phyloP scores from a whole-genome alignment of 1,284 basidiomycete species.

The Malassezia cuniculi region DNA sequence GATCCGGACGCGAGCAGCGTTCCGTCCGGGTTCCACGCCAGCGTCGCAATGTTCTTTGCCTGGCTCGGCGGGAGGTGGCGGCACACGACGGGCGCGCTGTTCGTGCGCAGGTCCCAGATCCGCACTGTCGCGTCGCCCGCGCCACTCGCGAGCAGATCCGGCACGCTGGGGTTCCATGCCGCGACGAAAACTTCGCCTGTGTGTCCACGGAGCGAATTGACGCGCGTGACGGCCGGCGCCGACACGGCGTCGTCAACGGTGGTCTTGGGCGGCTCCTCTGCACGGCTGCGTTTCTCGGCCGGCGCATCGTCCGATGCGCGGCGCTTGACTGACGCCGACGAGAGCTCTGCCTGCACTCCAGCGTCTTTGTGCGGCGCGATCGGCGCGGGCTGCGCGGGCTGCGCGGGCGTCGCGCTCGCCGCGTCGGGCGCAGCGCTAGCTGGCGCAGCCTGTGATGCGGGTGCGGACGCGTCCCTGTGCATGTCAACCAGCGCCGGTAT shows the following conservation, averaged over 20 bases:
- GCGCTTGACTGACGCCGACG: too few species aligned
- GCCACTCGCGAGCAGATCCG: constrained; percentile 39
- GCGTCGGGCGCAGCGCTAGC: too few species aligned
- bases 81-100: constrained; percentile 28
- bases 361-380: too few species aligned
- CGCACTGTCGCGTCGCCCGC: constrained; percentile 44
- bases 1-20: constrained; percentile 42
- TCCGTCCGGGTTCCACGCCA: constrained; percentile 45
- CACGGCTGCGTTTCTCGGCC: neutral
- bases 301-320: too few species aligned
- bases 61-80: constrained; percentile 42
- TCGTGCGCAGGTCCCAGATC: constrained; percentile 40
- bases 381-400: too few species aligned
- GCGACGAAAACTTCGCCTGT: constrained; percentile 39
- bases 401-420: too few species aligned
- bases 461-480: too few species aligned
- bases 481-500: too few species aligned
- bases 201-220: constrained; percentile 31
- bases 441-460: too few species aligned
- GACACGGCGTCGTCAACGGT: too few species aligned
- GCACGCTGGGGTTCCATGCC: constrained; percentile 44
- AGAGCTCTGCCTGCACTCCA: too few species aligned
- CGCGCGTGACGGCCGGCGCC: constrained; percentile 5
- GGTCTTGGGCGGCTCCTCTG: neutral
- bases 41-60: constrained; percentile 40